Percentiles rank a stretch among this genome's conserved stretches.
Evolutionary conservation across 331 rosid genomes (phyloP).

Genomic region (Cydonia oblonga): DNA sequence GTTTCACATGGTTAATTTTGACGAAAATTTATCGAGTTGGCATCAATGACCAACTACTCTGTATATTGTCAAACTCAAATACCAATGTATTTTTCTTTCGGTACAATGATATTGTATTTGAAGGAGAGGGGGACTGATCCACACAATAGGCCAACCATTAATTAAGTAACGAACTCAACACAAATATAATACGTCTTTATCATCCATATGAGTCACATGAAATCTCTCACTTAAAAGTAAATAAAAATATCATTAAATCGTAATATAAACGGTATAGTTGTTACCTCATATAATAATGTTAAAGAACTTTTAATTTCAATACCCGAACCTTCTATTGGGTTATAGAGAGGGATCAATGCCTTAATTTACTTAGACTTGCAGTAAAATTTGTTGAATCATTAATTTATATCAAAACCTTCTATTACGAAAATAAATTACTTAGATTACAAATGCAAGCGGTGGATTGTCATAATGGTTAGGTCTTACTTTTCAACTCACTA

Average conservation of each 20-base stretch:
- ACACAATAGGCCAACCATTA: neutral
- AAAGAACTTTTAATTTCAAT: neutral
- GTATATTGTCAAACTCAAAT: no score
- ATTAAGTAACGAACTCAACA: neutral
- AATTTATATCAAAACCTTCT: neutral
- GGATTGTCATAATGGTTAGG: accelerated
- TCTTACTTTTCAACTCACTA: accelerated
- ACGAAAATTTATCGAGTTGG: no score
- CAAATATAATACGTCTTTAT: no score
- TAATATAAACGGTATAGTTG: neutral
- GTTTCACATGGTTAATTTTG: no score
- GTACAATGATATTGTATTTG: no score
- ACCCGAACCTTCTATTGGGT: neutral
- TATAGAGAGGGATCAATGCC: neutral
- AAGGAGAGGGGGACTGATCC: neutral
- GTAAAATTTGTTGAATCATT: no score
- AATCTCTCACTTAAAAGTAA: accelerated
- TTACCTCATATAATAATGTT: neutral
- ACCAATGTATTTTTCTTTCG: no score
- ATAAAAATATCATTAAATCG: accelerated
- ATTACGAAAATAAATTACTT: no score
- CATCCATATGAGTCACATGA: neutral
- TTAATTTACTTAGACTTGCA: no score
- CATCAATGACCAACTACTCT: no score
- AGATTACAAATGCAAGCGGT: no score